These are phyloP conservation scores for Neurospora sp. DNA, from an alignment of 2,329 filamentous ascomycete genomes.

Conservation along the genomic window DNA sequence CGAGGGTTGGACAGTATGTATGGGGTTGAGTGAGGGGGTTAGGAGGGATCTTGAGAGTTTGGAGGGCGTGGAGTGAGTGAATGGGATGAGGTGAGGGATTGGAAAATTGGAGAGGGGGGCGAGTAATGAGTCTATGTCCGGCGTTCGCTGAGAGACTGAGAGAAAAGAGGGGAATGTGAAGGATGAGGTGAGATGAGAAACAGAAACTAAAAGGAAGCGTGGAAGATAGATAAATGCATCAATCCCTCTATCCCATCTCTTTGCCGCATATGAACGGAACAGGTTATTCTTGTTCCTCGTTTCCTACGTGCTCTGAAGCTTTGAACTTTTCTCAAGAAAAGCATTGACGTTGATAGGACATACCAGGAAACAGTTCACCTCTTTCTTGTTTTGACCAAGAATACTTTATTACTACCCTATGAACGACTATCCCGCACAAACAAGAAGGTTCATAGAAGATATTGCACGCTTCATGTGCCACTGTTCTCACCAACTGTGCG, in stretches of 20 bases:
- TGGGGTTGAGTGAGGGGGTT: neutral
- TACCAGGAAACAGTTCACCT: neutral
- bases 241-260: neutral
- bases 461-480: neutral
- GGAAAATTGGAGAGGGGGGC: neutral
- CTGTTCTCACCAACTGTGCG: too few relatives aligned
- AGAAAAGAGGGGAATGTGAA: neutral
- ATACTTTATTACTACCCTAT: neutral
- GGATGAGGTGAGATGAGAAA: neutral
- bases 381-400: neutral
- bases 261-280: neutral
- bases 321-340: too few relatives aligned
- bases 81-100: neutral
- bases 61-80: neutral
- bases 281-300: too few relatives aligned
- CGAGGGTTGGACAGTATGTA: conserved; percentile 1
- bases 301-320: too few relatives aligned
- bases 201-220: neutral
- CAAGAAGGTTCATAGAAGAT: neutral
- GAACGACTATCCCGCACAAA: neutral
- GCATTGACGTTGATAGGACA: too few relatives aligned
- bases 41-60: neutral
- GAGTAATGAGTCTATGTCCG: neutral
- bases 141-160: neutral
- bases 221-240: neutral